These are phyloP conservation scores for Venturia oleaginea DNA, from an alignment of 2,329 filamentous ascomycete species.

Conservation along the genomic window DNA sequence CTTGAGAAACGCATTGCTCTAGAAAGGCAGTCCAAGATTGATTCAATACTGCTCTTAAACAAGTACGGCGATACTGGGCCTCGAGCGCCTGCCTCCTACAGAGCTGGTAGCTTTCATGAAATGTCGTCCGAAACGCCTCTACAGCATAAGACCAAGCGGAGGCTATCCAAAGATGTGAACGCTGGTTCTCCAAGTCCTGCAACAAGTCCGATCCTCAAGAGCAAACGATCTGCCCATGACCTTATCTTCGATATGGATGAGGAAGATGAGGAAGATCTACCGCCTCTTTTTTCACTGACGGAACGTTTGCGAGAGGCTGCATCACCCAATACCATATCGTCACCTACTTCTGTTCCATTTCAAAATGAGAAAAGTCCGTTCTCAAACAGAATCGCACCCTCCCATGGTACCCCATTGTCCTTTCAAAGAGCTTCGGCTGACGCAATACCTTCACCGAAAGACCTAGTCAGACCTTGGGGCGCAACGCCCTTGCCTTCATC, in stretches of 20 bases:
- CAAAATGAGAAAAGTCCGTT: neutral
- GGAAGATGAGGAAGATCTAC: constrained; percentile 39
- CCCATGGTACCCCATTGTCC: neutral
- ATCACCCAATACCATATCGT: neutral
- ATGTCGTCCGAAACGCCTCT: constrained; percentile 37
- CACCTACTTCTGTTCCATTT: neutral
- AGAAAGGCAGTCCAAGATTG: constrained; percentile 59
- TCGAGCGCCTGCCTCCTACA: constrained; percentile 51
- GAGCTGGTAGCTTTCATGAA: constrained; percentile 59
- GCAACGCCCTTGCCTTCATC: constrained; percentile 44
- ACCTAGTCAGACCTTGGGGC: constrained; percentile 42
- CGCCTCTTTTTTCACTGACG: neutral
- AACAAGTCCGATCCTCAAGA: constrained; percentile 57
- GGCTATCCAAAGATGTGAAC: constrained; percentile 33
- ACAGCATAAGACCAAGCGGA: constrained; percentile 31
- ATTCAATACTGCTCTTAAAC: constrained; percentile 63
- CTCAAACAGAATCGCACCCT: neutral
- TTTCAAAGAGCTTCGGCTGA: constrained; percentile 15
- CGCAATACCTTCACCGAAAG: constrained; percentile 7
- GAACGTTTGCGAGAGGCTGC: constrained; percentile 7
- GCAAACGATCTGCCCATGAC: constrained; percentile 61
- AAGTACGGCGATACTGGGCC: constrained; percentile 57
- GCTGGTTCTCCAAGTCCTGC: constrained; percentile 49
- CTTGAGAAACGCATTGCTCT: constrained; percentile 58
- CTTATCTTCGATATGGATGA: constrained; percentile 95